phyloP scores from a whole-genome alignment of 495 filamentous ascomycete species.

The Hypoxylon fuscum region DNA sequence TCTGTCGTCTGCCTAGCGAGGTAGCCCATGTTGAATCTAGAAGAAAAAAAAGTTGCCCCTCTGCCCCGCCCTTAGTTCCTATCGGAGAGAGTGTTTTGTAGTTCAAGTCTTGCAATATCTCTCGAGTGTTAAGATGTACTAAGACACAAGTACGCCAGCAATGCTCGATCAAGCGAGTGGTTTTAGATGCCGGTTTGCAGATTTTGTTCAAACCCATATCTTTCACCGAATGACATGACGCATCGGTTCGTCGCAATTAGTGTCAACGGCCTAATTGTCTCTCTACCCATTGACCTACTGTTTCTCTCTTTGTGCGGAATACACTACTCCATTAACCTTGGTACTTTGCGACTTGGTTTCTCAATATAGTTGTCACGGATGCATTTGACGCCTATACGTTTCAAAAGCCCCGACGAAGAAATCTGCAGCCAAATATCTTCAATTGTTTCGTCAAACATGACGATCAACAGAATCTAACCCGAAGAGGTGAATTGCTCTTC shows the following conservation, averaged over 20 bases:
- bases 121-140: constrained; percentile 1
- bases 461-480: constrained; percentile 40
- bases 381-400: constrained; percentile 18
- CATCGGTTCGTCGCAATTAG: constrained; percentile 12
- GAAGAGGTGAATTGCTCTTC: constrained; percentile 36
- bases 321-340: not conserved
- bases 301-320: not conserved
- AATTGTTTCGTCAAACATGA: constrained; percentile 33
- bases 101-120: not conserved
- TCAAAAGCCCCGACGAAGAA: constrained; percentile 17
- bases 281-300: constrained; percentile 12
- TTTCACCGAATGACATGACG: constrained; percentile 20
- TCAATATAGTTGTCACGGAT: not conserved
- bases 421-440: constrained; percentile 15
- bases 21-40: constrained; percentile 16
- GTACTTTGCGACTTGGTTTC: constrained; percentile 13
- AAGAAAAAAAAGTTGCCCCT: constrained; percentile 25
- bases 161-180: constrained; percentile 9
- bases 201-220: constrained; percentile 10
- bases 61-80: constrained; percentile 6
- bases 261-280: constrained; percentile 17
- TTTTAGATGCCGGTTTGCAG: constrained; percentile 11
- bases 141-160: constrained; percentile 9
- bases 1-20: not conserved
- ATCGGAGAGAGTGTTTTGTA: constrained; percentile 2